phyloP scores from a whole-genome alignment of 2,329 filamentous ascomycete species.

The Xylaria sp. region DNA sequence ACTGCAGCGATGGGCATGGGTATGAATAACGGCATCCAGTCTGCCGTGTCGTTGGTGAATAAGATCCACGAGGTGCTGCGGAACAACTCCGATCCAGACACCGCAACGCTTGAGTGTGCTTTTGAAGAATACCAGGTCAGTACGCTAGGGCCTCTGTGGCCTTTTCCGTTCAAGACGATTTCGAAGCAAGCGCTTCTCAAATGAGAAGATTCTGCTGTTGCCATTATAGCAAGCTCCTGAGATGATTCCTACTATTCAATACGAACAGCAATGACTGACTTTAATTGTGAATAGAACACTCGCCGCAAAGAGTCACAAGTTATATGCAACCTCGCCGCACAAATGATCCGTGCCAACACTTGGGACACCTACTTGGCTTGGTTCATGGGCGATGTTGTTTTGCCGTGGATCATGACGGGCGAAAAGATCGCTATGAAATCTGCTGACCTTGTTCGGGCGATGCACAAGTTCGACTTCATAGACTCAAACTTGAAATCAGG shows the following conservation, averaged over 20 bases:
- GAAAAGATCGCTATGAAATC: conserved; percentile 14
- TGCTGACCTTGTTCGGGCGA: conserved; percentile 8
- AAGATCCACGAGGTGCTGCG: conserved; percentile 26
- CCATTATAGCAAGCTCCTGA: not conserved
- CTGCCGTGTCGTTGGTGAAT: conserved; percentile 32
- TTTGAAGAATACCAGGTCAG: conserved; percentile 35
- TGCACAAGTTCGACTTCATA: conserved; percentile 35
- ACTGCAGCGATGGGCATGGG: conserved; percentile 36
- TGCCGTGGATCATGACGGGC: conserved; percentile 23
- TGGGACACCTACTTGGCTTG: conserved; percentile 35
- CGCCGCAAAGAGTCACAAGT: conserved; percentile 29
- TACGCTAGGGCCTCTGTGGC: not conserved
- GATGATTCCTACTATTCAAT: not conserved
- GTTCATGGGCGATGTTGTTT: conserved; percentile 30
- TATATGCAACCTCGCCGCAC: conserved; percentile 25
- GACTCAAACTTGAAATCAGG: conserved; percentile 23
- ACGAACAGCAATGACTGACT: not conserved
- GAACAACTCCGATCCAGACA: conserved; percentile 1
- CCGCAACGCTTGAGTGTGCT: conserved; percentile 13
- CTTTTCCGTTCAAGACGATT: not conserved
- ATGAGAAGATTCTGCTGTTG: not conserved
- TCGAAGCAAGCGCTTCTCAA: too few species aligned
- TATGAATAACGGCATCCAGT: conserved; percentile 35
- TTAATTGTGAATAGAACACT: not conserved
- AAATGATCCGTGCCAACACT: conserved; percentile 29